phyloP scores from a whole-genome alignment of 2,329 filamentous ascomycete genomes.

The Nemania sp. region DNA sequence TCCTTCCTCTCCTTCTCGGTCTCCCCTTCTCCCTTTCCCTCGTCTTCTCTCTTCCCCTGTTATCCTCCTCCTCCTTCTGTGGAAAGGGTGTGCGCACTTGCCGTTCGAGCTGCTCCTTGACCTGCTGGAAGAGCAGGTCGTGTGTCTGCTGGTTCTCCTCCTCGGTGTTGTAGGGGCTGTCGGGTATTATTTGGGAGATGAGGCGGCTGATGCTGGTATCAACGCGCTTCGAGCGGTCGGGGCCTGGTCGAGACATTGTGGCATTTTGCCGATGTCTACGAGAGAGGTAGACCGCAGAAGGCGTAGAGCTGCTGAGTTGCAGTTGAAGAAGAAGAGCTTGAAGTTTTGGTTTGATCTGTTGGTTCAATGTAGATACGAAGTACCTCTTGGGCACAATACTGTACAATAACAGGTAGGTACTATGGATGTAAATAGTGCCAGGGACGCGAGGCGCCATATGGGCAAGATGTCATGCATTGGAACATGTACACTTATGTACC shows the following conservation, averaged over 20 bases:
- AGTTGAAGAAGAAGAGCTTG: background rate
- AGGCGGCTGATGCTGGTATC: conserved; percentile 79
- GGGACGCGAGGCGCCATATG: too few species aligned
- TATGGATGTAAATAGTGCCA: background rate
- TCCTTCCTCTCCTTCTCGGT: background rate
- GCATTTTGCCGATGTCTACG: conserved; percentile 37
- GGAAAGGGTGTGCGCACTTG: conserved; percentile 37
- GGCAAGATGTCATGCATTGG: too few species aligned
- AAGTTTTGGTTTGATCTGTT: too few species aligned
- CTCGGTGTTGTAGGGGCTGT: conserved; percentile 67
- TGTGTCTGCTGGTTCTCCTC: conserved; percentile 70
- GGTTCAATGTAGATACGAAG: too few species aligned
- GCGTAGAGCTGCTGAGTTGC: background rate
- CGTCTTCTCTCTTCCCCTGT: background rate
- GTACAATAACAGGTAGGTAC: background rate
- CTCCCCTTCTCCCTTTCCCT: background rate
- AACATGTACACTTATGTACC: too few species aligned
- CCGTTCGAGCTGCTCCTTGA: conserved; percentile 58
- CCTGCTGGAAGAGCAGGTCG: conserved; percentile 61
- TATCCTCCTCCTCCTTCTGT: background rate
- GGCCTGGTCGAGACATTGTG: conserved; percentile 60
- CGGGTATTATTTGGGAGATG: conserved; percentile 73
- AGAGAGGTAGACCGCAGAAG: background rate
- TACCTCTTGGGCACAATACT: too few species aligned
- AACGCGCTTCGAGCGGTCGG: conserved; percentile 67